These are phyloP conservation scores for Epithemia pelagica DNA, from an alignment of 108 stramenopile species.

Conservation along the genomic window DNA sequence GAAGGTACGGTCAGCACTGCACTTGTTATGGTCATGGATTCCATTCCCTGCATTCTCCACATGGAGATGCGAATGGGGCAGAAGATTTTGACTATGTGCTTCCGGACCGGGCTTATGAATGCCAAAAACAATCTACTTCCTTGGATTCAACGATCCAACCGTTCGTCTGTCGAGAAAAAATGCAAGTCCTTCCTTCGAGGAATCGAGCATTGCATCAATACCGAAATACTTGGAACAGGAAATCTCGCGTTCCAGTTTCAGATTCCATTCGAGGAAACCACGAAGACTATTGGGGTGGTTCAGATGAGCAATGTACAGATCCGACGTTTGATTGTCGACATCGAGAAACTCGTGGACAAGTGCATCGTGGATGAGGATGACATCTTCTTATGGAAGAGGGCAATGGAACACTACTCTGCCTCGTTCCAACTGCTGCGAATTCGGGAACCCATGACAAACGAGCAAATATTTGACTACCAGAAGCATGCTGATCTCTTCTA, in stretches of 20 bases:
- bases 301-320: not conserved
- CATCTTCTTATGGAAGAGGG: not conserved
- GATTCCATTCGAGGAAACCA: not conserved
- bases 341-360: not conserved
- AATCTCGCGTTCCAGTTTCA: not conserved
- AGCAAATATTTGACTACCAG: not conserved
- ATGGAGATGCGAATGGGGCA: not conserved
- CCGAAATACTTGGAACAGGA: not conserved
- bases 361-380: not conserved
- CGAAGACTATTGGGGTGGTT: not conserved
- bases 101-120: not conserved
- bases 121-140: not conserved
- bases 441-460: not conserved
- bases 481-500: not conserved
- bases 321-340: not conserved
- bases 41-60: not conserved
- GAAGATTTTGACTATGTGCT: not conserved
- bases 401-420: not conserved
- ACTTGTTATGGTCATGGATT: not conserved
- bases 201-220: not conserved
- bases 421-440: not conserved
- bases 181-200: not conserved
- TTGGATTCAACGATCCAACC: not conserved
- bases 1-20: not conserved
- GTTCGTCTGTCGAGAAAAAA: not conserved